These are phyloP conservation scores for Fomitopsis schrenkii DNA, from an alignment of 1,284 basidiomycete species.

Conservation along the genomic window DNA sequence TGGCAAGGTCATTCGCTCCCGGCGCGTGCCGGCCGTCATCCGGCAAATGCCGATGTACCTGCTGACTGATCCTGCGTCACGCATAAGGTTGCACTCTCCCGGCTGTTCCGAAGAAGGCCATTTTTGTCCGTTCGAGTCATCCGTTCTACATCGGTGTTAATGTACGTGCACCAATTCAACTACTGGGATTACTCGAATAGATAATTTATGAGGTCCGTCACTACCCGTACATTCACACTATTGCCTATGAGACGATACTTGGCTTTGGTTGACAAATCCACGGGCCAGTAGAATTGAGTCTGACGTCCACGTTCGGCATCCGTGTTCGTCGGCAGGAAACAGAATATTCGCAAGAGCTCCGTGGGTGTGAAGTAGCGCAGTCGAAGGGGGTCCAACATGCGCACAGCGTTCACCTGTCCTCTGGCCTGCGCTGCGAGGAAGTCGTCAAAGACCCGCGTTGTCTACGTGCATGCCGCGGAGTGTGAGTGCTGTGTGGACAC, in stretches of 20 bases:
- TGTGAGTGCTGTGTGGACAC: not conserved
- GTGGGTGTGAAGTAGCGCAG: conserved; percentile 71
- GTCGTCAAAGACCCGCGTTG: conserved; percentile 50
- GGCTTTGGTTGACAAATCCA: conserved; percentile 52
- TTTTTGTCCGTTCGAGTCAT: not conserved
- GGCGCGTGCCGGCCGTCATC: not conserved
- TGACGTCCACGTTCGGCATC: not conserved
- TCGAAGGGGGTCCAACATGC: conserved; percentile 48
- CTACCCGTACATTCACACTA: conserved; percentile 73
- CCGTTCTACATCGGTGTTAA: not conserved
- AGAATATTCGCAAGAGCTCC: conserved; percentile 67
- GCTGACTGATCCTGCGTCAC: conserved; percentile 2
- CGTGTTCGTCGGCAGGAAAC: conserved; percentile 37
- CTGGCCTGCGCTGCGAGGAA: conserved; percentile 46
- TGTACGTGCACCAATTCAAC: not conserved
- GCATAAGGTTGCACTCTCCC: not conserved
- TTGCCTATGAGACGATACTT: conserved; percentile 76
- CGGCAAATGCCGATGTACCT: not conserved
- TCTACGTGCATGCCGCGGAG: conserved; percentile 36
- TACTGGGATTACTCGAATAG: conserved; percentile 22
- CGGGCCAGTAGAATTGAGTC: conserved; percentile 54
- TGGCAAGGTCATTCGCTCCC: conserved; percentile 4
- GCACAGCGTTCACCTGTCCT: conserved; percentile 41
- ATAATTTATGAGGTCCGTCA: conserved; percentile 51
- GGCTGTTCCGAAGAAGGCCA: not conserved